Percentiles rank a stretch among this genome's conserved stretches.
Evolutionary conservation across 2,329 filamentous ascomycete species (phyloP).

Genomic region (Sarocladiaceae sp.): DNA sequence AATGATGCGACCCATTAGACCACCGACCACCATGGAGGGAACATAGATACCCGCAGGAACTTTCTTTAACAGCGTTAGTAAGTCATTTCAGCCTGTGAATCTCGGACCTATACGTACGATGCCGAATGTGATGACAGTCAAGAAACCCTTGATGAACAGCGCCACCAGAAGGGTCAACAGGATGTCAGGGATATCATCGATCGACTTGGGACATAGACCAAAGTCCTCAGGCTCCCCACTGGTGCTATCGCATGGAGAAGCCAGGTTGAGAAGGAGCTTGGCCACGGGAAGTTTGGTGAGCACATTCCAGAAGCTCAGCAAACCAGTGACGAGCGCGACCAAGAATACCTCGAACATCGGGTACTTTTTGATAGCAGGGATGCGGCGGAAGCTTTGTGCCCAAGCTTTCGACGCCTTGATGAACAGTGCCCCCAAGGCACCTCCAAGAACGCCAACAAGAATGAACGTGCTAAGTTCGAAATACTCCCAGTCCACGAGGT

Average conservation of each 20-base stretch:
- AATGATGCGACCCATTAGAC: conserved; percentile 80
- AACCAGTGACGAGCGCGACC: conserved; percentile 76
- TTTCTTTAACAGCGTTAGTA: conserved; percentile 48
- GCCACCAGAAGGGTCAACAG: conserved; percentile 66
- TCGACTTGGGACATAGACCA: conserved; percentile 68
- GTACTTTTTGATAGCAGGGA: conserved; percentile 71
- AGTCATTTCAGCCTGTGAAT: not conserved
- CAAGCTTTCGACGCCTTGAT: conserved; percentile 92
- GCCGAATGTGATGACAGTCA: conserved; percentile 89
- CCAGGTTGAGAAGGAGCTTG: conserved; percentile 83
- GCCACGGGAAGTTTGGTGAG: conserved; percentile 86
- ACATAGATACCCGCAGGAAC: conserved; percentile 96
- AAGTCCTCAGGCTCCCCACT: conserved; percentile 55
- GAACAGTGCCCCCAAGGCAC: conserved; percentile 80
- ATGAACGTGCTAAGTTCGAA: conserved; percentile 87
- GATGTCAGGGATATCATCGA: conserved; percentile 72
- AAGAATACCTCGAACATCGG: conserved; percentile 83
- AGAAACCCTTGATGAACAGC: conserved; percentile 80
- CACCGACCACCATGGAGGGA: conserved; percentile 96
- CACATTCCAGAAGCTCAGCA: conserved; percentile 88
- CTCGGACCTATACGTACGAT: conserved; percentile 48
- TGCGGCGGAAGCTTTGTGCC: conserved; percentile 82
- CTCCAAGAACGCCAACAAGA: conserved; percentile 78
- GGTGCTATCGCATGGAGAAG: conserved; percentile 75
- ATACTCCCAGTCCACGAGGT: conserved; percentile 83